phyloP scores from a whole-genome alignment of 2,329 filamentous ascomycete genomes.

The Sporothrix phasma region DNA sequence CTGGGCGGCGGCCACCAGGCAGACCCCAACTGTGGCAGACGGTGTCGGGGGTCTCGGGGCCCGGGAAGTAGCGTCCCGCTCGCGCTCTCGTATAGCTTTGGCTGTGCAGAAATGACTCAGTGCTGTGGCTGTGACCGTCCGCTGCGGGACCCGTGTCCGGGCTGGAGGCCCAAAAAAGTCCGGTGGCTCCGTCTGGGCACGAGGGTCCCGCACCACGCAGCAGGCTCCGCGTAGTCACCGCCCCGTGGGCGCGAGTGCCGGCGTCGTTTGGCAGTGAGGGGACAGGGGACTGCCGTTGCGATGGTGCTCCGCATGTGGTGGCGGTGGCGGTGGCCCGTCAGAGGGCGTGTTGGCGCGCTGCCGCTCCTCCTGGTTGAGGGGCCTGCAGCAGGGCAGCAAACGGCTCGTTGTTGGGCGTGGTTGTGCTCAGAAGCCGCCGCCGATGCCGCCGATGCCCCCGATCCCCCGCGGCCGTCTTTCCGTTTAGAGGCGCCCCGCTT shows the following conservation, averaged over 20 bases:
- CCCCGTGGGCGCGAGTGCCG: slow-evolving; percentile 44
- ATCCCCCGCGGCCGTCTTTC: slow-evolving; percentile 21
- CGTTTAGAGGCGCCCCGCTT: slow-evolving; percentile 21
- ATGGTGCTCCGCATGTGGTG: slow-evolving; percentile 50
- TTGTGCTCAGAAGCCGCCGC: neutral
- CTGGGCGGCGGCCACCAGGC: slow-evolving; percentile 33
- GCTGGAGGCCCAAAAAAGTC: no score
- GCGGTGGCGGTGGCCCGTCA: slow-evolving; percentile 36
- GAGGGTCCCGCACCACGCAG: slow-evolving; percentile 52
- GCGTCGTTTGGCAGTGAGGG: slow-evolving; percentile 77
- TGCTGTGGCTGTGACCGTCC: slow-evolving; percentile 5
- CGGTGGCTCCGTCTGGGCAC: slow-evolving; percentile 51
- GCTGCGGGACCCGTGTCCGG: no score
- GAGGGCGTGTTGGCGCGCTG: slow-evolving; percentile 63
- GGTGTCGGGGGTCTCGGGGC: slow-evolving; percentile 29
- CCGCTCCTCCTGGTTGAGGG: slow-evolving; percentile 66
- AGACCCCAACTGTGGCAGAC: slow-evolving; percentile 14
- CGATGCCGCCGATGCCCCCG: slow-evolving; percentile 14
- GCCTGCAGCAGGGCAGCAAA: slow-evolving; percentile 76
- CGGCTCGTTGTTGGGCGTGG: slow-evolving; percentile 42
- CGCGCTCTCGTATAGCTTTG: slow-evolving; percentile 8
- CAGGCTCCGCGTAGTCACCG: slow-evolving; percentile 38
- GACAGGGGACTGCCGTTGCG: slow-evolving; percentile 71
- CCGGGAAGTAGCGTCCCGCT: slow-evolving; percentile 32
- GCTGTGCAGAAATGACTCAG: slow-evolving; percentile 6